These are phyloP conservation scores for Fusarium guadeloupense DNA, from an alignment of 2,329 filamentous ascomycete species.

Conservation along the genomic window DNA sequence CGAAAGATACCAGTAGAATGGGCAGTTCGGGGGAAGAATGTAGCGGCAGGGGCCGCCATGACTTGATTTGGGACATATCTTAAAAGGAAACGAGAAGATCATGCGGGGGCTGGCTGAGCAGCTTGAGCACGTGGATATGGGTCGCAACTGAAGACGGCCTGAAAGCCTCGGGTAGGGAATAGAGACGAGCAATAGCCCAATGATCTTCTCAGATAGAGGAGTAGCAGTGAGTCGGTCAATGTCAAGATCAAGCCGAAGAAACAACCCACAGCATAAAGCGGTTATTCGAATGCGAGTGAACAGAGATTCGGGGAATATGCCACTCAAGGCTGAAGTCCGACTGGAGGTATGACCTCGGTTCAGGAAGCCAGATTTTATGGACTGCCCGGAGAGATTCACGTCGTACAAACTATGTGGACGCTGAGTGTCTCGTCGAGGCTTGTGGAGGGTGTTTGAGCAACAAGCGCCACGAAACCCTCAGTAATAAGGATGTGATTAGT, in stretches of 20 bases:
- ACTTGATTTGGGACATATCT: slow-evolving; percentile 46
- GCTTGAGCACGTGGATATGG: neutral
- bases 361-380: slow-evolving; percentile 5
- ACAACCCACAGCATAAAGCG: neutral
- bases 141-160: neutral
- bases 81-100: neutral
- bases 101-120: neutral
- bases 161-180: neutral
- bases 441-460: slow-evolving; percentile 3
- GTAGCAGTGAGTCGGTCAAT: neutral
- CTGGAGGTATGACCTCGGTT: slow-evolving; percentile 5
- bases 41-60: slow-evolving; percentile 61
- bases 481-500: neutral
- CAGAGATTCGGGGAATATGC: slow-evolving; percentile 9
- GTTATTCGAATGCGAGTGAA: neutral
- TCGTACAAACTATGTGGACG: slow-evolving; percentile 32
- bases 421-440: slow-evolving; percentile 10
- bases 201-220: neutral
- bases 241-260: neutral
- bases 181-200: neutral
- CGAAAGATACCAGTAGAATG: slow-evolving; percentile 69
- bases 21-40: slow-evolving; percentile 58
- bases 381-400: slow-evolving; percentile 7
- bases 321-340: slow-evolving; percentile 4
- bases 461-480: neutral